phyloP scores from a whole-genome alignment of 1,284 basidiomycete genomes.

The Ganoderma multipileum region DNA sequence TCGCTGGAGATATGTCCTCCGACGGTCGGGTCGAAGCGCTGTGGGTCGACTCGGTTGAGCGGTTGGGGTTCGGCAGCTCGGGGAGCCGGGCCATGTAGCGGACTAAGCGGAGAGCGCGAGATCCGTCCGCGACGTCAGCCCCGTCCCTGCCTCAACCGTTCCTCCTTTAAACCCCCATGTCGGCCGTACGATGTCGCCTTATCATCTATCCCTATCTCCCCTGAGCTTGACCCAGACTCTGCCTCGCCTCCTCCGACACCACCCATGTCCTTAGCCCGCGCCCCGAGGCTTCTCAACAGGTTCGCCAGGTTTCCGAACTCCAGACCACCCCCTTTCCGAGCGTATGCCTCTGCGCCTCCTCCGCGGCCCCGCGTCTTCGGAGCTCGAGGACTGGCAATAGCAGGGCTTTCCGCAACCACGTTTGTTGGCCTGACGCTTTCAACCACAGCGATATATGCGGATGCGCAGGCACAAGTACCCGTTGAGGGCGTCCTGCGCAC shows the following conservation, averaged over 20 bases:
- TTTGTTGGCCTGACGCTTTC: slow-evolving; percentile 7
- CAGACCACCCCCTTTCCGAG: background rate
- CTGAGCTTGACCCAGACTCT: background rate
- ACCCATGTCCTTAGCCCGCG: slow-evolving; percentile 6
- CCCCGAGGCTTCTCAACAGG: slow-evolving; percentile 2
- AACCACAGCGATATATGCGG: slow-evolving; percentile 5
- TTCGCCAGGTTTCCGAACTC: background rate
- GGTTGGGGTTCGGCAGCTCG: background rate
- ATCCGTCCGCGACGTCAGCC: slow-evolving; percentile 6
- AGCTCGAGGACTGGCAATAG: background rate
- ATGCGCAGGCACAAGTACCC: slow-evolving; percentile 8
- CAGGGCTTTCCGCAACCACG: slow-evolving; percentile 7
- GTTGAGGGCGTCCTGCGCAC: slow-evolving; percentile 6
- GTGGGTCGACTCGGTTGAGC: background rate
- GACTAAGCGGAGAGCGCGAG: background rate
- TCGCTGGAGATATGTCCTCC: background rate
- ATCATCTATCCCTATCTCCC: background rate
- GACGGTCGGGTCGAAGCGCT: background rate
- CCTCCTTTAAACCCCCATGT: background rate
- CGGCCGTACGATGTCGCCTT: background rate
- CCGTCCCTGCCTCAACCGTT: slow-evolving; percentile 1
- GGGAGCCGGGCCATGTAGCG: background rate
- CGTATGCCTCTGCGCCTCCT: slow-evolving; percentile 1
- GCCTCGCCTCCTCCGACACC: background rate
- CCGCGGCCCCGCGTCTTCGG: background rate